Base-by-base conservation (phyloP, 441 rosid species). In the Raphanus hybrid region DNA sequence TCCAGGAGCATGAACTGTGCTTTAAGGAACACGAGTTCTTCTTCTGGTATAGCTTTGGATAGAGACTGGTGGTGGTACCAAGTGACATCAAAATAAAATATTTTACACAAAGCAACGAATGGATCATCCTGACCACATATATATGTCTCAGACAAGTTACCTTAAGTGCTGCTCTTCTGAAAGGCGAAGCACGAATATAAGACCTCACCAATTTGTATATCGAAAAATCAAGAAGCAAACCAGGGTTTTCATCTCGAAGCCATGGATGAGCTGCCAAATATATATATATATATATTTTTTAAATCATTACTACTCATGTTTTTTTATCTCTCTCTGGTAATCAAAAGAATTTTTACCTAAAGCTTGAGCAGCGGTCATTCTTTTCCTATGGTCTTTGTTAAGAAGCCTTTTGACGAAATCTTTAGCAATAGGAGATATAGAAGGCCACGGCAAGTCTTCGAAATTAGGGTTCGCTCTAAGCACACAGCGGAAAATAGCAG, bases 331-430 rank as follows among this genome's bases (percentile, higher is more conserved):
- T 75, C 68, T 16, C 58, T n/a, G 16, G 32, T 15, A 35, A 0
- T 65, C n/a, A 16, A 45, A 48, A 12, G 52, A 70, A 76, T 78
- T 76, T 23, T 29, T 83, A 88, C 91, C 78, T 75, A 88, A 77
- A 76, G 91, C 92, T 82, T 88, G 92, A 34, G 84, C 85, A 37
- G 92, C 90, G 41, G 91, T 86, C 91, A 87, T 83, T 83, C 94
- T 85, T 84, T 87, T 90, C 81, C 94, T 87, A 67, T 86, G 86
- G 67, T 88, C 94, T 85, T 90, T 90, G 67, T 84, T 90, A 66
- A 88, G 76, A 79, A 87, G 87, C 80, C 92, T 80, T 80, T 81
- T 85, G 35, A 87, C 90, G 69, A 89, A 89, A 73, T 90, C 90
- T 72, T 82, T 88, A 66, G 89, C 94, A 65, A 84, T 87, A 41